Conservation (phyloP, 352 stramenopile species). For the Globisporangium lucens region DNA sequence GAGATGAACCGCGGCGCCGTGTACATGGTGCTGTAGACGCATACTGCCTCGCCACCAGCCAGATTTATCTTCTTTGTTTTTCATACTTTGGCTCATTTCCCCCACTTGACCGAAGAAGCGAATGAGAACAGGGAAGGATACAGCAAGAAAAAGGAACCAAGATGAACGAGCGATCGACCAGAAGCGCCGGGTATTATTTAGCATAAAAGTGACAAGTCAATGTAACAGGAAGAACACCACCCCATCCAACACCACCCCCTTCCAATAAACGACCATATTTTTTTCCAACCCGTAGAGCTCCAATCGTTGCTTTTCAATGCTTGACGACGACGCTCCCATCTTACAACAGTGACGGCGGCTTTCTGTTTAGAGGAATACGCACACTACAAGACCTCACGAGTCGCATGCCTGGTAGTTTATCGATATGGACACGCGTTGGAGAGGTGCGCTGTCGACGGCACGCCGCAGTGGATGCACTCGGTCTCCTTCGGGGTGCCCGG, state of each 20-base stretch:
- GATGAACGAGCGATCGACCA: slow-evolving; percentile 1
- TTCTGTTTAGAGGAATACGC: not conserved
- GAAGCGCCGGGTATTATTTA: slow-evolving; percentile 24
- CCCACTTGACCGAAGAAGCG: not conserved
- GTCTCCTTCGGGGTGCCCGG: slow-evolving; percentile 24
- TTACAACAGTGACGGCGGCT: no score
- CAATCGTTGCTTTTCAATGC: not conserved
- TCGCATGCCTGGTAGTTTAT: slow-evolving; percentile 21
- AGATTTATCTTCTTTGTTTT: not conserved
- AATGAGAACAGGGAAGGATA: not conserved
- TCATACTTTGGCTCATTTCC: not conserved
- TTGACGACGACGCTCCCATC: not conserved
- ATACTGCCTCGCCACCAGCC: not conserved
- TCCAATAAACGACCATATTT: slow-evolving; percentile 13
- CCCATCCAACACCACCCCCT: not conserved
- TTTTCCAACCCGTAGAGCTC: not conserved
- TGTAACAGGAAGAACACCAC: slow-evolving; percentile 16
- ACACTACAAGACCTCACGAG: not conserved
- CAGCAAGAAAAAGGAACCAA: not conserved
- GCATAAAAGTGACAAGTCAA: slow-evolving; percentile 24
- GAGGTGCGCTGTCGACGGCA: slow-evolving; percentile 38
- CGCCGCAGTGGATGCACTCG: slow-evolving; percentile 46
- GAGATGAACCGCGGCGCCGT: slow-evolving; percentile 50
- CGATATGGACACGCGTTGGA: slow-evolving; percentile 53
- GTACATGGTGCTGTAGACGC: slow-evolving; percentile 74